phyloP scores from a whole-genome alignment of 495 filamentous ascomycete species.

The Penicillium bovifimosum region DNA sequence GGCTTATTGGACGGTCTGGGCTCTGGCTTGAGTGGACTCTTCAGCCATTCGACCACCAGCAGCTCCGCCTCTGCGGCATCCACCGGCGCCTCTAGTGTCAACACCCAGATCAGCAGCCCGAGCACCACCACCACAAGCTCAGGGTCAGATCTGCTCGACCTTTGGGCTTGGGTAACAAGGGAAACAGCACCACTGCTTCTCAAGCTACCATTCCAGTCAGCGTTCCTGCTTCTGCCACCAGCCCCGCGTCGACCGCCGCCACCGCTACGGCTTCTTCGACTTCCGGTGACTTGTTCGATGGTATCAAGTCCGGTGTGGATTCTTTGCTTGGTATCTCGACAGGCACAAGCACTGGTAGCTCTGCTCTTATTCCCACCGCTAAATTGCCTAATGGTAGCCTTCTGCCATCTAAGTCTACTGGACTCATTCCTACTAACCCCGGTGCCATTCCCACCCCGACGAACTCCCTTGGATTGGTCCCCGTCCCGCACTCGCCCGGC shows the following conservation, averaged over 20 bases:
- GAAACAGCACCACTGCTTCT: slow-evolving; percentile 6
- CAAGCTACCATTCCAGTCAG: slow-evolving; percentile 24
- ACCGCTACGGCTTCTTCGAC: slow-evolving; percentile 8
- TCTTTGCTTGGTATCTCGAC: slow-evolving; percentile 6
- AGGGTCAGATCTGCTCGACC: slow-evolving; percentile 2
- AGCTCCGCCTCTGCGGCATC: slow-evolving; percentile 1
- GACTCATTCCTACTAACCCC: slow-evolving; percentile 20
- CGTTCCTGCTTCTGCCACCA: slow-evolving; percentile 20
- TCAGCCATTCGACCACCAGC: slow-evolving; percentile 6
- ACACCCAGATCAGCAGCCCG: neutral
- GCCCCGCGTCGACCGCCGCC: slow-evolving; percentile 11
- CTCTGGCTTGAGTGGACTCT: neutral
- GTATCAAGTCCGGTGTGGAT: slow-evolving; percentile 8
- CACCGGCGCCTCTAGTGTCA: slow-evolving; percentile 1
- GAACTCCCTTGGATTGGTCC: slow-evolving; percentile 20
- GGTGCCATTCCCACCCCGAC: slow-evolving; percentile 23
- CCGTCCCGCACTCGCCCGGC: slow-evolving; percentile 15
- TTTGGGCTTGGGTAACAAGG: slow-evolving; percentile 3
- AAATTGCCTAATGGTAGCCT: slow-evolving; percentile 3
- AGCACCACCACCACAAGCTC: neutral
- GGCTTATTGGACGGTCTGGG: neutral
- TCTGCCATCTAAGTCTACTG: slow-evolving; percentile 12
- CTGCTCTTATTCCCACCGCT: slow-evolving; percentile 13
- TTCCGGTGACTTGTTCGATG: slow-evolving; percentile 5
- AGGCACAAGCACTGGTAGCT: slow-evolving; percentile 16